phyloP scores from a whole-genome alignment of 768 basidiomycete genomes.

The Chalciporus chontae region DNA sequence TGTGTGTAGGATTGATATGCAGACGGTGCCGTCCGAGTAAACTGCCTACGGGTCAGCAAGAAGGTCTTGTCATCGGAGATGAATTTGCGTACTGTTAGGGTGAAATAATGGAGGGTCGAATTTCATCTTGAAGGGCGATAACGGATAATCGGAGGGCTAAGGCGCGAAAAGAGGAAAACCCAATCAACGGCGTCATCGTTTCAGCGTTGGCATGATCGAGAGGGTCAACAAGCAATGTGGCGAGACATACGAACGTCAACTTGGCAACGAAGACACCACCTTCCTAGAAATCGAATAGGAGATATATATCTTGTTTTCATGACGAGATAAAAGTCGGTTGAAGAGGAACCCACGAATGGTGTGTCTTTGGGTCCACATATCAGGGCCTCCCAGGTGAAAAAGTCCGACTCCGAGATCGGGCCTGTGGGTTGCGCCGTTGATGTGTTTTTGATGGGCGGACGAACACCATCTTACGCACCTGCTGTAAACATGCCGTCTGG shows the following conservation, averaged over 20 bases:
- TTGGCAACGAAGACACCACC: slow-evolving; percentile 93
- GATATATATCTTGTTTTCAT: not conserved
- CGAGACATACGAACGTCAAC: slow-evolving; percentile 77
- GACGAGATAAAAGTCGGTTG: not conserved
- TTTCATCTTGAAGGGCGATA: slow-evolving; percentile 99
- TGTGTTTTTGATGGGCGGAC: not conserved
- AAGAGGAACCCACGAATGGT: slow-evolving; percentile 70
- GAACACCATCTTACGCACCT: slow-evolving; percentile 38
- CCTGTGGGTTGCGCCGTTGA: slow-evolving; percentile 41
- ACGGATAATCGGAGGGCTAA: slow-evolving; percentile 91
- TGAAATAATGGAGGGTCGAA: slow-evolving; percentile 97
- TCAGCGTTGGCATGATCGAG: slow-evolving; percentile 8
- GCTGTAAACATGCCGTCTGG: slow-evolving; percentile 98
- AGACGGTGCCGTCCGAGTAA: slow-evolving; percentile 94
- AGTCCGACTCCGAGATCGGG: slow-evolving; percentile 86
- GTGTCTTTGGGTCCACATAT: slow-evolving; percentile 94
- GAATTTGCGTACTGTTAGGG: slow-evolving; percentile 79
- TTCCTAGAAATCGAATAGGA: slow-evolving; percentile 54
- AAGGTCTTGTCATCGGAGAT: not conserved
- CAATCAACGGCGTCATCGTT: not conserved
- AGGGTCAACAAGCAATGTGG: not conserved
- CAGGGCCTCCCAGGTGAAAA: slow-evolving; percentile 95
- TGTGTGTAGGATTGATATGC: slow-evolving; percentile 96
- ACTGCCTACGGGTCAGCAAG: slow-evolving; percentile 44
- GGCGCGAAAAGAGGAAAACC: not conserved